Conservation (phyloP, 1,284 basidiomycete species). For the Ceratobasidium sp. region DNA sequence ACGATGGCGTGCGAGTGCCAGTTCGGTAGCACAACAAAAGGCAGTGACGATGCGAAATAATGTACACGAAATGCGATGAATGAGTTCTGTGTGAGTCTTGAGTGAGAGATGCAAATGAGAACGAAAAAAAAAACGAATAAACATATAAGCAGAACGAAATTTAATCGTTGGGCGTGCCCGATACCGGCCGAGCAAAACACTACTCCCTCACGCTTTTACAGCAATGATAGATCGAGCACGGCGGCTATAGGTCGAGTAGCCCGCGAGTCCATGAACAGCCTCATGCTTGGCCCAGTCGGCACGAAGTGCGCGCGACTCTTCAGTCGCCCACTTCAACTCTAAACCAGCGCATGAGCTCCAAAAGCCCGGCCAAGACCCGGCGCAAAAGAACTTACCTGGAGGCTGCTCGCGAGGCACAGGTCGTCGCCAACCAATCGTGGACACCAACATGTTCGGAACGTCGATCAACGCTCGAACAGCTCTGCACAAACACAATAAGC, state of each 20-base stretch:
- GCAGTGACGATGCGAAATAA: constrained; percentile 17
- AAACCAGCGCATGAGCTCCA: background rate
- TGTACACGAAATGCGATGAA: constrained; percentile 23
- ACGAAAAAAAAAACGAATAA: background rate
- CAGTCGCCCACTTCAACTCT: constrained; percentile 25
- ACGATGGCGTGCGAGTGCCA: background rate
- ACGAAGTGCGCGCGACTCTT: constrained; percentile 29
- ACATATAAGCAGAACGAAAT: constrained; percentile 3
- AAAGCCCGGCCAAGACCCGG: background rate
- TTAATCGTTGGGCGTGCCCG: background rate
- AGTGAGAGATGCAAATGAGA: background rate
- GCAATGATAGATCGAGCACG: constrained; percentile 18
- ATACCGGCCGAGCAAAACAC: background rate
- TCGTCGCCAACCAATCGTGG: background rate
- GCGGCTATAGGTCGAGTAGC: constrained; percentile 26
- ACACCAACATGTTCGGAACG: constrained; percentile 11
- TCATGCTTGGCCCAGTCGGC: constrained; percentile 20
- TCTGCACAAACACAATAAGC: background rate
- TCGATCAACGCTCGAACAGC: constrained; percentile 21
- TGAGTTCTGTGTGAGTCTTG: background rate
- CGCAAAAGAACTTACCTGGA: constrained; percentile 1
- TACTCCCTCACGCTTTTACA: constrained; percentile 1
- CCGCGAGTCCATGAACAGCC: constrained; percentile 24
- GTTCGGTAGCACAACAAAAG: too few species aligned
- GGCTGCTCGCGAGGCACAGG: constrained; percentile 33